Percentiles rank a stretch among this genome's conserved stretches.
These are phyloP conservation scores for Monascus ruber DNA, from an alignment of 2,329 filamentous ascomycete genomes.

Conservation along the genomic window DNA sequence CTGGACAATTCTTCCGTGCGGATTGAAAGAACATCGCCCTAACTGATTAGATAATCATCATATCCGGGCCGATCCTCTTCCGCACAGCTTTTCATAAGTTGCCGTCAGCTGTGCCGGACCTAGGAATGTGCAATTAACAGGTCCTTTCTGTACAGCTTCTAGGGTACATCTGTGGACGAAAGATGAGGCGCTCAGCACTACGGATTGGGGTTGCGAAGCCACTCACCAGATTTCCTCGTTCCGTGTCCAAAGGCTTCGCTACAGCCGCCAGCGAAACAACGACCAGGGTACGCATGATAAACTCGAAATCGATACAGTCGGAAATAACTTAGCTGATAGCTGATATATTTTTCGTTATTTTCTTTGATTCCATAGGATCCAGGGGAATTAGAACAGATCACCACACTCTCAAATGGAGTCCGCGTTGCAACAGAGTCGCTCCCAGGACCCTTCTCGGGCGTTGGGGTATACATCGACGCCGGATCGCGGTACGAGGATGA, in stretches of 20 bases:
- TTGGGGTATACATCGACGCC: conserved; percentile 91
- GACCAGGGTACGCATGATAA: conserved; percentile 20
- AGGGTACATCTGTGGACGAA: conserved; percentile 1
- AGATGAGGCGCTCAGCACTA: conserved; percentile 31
- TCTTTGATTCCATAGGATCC: conserved; percentile 50
- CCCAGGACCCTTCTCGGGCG: conserved; percentile 85
- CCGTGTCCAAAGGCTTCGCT: conserved; percentile 25
- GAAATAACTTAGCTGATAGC: neutral
- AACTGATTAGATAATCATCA: neutral
- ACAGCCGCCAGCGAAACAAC: conserved; percentile 17
- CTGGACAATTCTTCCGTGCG: neutral
- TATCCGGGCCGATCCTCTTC: neutral
- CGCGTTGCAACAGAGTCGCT: conserved; percentile 91
- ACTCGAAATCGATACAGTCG: too few relatives aligned
- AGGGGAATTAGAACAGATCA: conserved; percentile 75
- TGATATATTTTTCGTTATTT: conserved; percentile 1
- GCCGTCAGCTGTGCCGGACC: neutral
- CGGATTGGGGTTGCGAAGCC: conserved; percentile 30
- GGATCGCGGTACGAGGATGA: conserved; percentile 89
- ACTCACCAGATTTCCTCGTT: conserved; percentile 21
- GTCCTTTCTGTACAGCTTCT: too few relatives aligned
- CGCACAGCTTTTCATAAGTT: neutral
- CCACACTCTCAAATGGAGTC: conserved; percentile 80
- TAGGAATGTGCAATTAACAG: too few relatives aligned
- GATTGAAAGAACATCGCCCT: neutral